Conservation (phyloP, 805 yeast species). For the Metschnikowia reukaufii region DNA sequence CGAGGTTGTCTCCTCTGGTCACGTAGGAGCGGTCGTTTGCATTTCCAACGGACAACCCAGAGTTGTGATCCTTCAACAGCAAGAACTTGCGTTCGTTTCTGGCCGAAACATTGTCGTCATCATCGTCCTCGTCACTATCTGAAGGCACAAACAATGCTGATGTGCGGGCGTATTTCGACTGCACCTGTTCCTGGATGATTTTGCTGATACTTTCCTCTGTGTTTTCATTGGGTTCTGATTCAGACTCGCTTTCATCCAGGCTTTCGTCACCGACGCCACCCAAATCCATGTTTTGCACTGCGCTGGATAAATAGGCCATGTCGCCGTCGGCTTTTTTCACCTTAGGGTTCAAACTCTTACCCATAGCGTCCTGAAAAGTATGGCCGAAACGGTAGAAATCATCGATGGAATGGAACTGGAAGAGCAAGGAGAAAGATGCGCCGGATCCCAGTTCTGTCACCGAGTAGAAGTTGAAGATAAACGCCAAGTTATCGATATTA, state of each 20-base stretch:
- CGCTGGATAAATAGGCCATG: constrained; percentile 8
- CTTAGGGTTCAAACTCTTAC: constrained; percentile 5
- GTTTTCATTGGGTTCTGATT: constrained; percentile 12
- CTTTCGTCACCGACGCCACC: constrained; percentile 51
- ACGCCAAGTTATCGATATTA: constrained; percentile 53
- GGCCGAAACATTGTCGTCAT: constrained; percentile 32
- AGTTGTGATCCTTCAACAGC: constrained; percentile 45
- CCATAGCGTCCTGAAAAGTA: constrained; percentile 9
- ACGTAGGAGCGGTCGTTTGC: constrained; percentile 74
- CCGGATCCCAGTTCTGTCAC: constrained; percentile 22
- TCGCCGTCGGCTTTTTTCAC: constrained; percentile 4
- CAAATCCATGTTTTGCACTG: constrained; percentile 40
- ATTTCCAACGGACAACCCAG: constrained; percentile 68
- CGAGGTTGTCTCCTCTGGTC: constrained; percentile 74
- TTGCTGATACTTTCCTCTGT: constrained; percentile 25
- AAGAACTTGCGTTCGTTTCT: constrained; percentile 20
- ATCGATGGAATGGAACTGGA: constrained; percentile 48
- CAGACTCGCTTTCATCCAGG: constrained; percentile 31
- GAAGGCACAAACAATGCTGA: constrained; percentile 11
- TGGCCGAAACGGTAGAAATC: constrained; percentile 43
- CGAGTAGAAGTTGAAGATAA: constrained; percentile 59
- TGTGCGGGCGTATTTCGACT: constrained; percentile 1
- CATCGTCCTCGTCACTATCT: constrained; percentile 28
- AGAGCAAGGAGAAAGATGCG: constrained; percentile 58
- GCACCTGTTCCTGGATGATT: constrained; percentile 6